phyloP scores from a whole-genome alignment of 169 alveolate species.

The Babesia sp. region DNA sequence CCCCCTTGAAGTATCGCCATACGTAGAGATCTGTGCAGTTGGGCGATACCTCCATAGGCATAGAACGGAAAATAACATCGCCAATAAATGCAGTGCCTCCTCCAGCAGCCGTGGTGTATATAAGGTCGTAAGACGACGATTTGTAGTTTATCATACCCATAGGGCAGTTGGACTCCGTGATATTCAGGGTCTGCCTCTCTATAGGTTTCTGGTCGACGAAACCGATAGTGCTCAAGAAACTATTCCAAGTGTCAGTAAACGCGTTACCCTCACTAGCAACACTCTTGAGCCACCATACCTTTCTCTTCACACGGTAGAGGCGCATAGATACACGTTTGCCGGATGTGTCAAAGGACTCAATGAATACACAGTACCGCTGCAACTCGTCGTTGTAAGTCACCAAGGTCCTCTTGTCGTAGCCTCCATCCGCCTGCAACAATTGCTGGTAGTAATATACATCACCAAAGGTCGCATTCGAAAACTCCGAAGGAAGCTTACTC shows the following conservation, averaged over 20 bases:
- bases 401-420: constrained; percentile 25
- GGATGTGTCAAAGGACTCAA: constrained; percentile 40
- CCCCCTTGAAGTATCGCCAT: constrained; percentile 47
- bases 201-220: background rate
- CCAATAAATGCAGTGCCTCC: constrained; percentile 3
- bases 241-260: constrained; percentile 9
- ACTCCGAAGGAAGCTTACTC: background rate
- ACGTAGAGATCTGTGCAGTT: constrained; percentile 26
- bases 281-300: constrained; percentile 58
- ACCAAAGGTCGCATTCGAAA: constrained; percentile 36
- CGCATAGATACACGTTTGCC: constrained; percentile 37
- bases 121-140: constrained; percentile 12
- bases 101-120: constrained; percentile 16
- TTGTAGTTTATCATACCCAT: constrained; percentile 28
- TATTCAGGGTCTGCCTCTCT: constrained; percentile 11
- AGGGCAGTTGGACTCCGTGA: constrained; percentile 39
- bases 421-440: constrained; percentile 30
- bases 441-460: constrained; percentile 37
- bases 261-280: constrained; percentile 17
- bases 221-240: constrained; percentile 1
- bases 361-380: constrained; percentile 33
- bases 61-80: constrained; percentile 28
- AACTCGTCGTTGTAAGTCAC: constrained; percentile 45
- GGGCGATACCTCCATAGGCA: constrained; percentile 5
- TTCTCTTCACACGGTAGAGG: constrained; percentile 33